Conservation (phyloP, 73 alveolate species). For the Breviolum minutum region DNA sequence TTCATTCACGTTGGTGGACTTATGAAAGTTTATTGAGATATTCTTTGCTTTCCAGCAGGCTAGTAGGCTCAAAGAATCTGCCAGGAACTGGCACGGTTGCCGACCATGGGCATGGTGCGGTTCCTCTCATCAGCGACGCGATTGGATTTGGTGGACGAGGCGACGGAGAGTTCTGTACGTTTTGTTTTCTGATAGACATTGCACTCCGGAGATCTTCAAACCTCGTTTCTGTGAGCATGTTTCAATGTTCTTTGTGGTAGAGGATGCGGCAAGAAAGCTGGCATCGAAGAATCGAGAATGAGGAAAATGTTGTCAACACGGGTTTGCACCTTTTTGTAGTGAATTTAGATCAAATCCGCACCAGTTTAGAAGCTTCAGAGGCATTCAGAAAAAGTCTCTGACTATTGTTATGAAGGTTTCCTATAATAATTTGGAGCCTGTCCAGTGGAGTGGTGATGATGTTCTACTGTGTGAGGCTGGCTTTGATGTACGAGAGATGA, state of each 20-base stretch:
- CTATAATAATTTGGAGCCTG: too few species aligned
- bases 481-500: slow-evolving; percentile 33
- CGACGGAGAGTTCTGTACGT: neutral
- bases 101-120: slow-evolving; percentile 85
- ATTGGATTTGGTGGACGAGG: slow-evolving; percentile 46
- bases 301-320: too few species aligned
- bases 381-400: too few species aligned
- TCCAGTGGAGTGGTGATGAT: too few species aligned
- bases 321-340: too few species aligned
- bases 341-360: too few species aligned
- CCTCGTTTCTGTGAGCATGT: neutral
- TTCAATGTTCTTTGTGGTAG: neutral
- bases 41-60: neutral
- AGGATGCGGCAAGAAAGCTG: neutral
- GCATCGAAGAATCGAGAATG: neutral
- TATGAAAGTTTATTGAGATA: neutral
- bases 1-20: too few species aligned
- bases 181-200: neutral
- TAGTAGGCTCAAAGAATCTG: neutral
- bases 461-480: neutral
- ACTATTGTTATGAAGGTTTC: too few species aligned
- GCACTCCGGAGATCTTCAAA: neutral
- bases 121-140: slow-evolving; percentile 45
- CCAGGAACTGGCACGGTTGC: slow-evolving; percentile 81
- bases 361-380: too few species aligned